phyloP scores from a whole-genome alignment of 345 rosid genomes.

The Lepidium aucheri region DNA sequence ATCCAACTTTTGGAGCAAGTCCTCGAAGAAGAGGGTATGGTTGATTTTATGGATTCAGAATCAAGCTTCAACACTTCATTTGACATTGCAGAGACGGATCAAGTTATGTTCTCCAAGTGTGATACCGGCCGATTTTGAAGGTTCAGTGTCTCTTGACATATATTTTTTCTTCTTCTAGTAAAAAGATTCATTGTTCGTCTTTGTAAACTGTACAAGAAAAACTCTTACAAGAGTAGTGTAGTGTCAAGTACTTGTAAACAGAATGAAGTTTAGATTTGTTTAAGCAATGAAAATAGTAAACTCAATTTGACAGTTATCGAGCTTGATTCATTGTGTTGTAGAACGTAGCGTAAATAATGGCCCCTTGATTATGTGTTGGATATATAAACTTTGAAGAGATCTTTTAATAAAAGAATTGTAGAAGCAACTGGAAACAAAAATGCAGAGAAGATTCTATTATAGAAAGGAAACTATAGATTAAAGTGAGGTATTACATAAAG shows the following conservation, averaged over 20 bases:
- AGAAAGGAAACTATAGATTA: not conserved
- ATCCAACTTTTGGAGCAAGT: conserved; percentile 46
- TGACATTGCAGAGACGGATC: not conserved
- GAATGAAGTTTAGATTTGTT: not conserved
- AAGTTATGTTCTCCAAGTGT: conserved; percentile 31
- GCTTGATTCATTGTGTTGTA: not conserved
- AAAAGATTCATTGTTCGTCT: not conserved
- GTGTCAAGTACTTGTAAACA: conserved; percentile 1
- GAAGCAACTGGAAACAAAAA: not conserved
- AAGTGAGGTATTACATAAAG: not conserved
- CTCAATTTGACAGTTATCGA: not conserved
- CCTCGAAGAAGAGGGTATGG: conserved; percentile 13
- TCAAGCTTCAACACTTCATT: conserved; percentile 11
- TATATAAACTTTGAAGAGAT: not conserved
- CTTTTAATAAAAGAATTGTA: not conserved
- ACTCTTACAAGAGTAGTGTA: not conserved
- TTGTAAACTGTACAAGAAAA: conserved; percentile 1
- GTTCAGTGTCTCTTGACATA: conserved; percentile 7
- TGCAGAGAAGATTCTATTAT: not conserved
- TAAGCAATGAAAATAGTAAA: not conserved
- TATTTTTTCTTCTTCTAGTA: not conserved
- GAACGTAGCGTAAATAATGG: not conserved
- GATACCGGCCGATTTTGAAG: conserved; percentile 31
- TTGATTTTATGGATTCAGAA: conserved; percentile 13
- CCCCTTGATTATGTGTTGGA: not conserved